Percentiles rank a stretch among this genome's conserved stretches.
phyloP scores from a whole-genome alignment of 768 basidiomycete genomes.

The Tylopilus subfusipes region DNA sequence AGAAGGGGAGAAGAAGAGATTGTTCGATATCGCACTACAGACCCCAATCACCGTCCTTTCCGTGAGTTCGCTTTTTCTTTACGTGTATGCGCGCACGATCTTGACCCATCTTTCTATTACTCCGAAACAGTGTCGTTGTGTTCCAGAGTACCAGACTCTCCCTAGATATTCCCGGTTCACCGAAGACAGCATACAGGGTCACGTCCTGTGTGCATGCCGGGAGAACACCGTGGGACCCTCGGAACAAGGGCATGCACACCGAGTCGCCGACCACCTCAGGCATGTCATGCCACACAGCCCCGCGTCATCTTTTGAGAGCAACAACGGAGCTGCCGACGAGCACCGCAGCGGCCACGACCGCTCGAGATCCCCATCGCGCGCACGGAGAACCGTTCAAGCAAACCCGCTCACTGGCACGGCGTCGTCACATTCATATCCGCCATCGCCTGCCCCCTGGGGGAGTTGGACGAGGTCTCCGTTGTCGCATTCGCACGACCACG shows the following conservation, averaged over 20 bases:
- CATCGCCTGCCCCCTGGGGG: neutral
- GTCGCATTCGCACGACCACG: neutral
- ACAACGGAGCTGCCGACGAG: neutral
- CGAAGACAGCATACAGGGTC: conserved; percentile 6
- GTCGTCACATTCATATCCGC: neutral
- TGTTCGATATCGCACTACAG: conserved; percentile 87
- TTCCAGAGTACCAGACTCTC: conserved; percentile 73
- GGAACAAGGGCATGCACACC: neutral
- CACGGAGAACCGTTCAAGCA: neutral
- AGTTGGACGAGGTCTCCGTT: neutral
- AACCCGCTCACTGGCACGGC: neutral
- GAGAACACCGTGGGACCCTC: neutral
- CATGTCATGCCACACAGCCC: conserved; percentile 27
- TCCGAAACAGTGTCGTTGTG: conserved; percentile 67
- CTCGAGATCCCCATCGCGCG: conserved; percentile 2
- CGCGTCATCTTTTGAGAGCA: conserved; percentile 31
- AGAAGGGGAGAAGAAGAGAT: conserved; percentile 68
- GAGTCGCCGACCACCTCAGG: conserved; percentile 20
- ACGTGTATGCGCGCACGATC: neutral
- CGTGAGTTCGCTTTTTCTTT: conserved; percentile 43
- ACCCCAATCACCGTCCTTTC: conserved; percentile 86
- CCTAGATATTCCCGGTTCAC: conserved; percentile 62
- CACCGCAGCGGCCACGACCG: neutral
- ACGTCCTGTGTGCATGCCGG: conserved; percentile 45
- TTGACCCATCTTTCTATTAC: neutral